Base-by-base conservation (phyloP, 768 basidiomycete genomes). In the Panaeolus papilionaceus region DNA sequence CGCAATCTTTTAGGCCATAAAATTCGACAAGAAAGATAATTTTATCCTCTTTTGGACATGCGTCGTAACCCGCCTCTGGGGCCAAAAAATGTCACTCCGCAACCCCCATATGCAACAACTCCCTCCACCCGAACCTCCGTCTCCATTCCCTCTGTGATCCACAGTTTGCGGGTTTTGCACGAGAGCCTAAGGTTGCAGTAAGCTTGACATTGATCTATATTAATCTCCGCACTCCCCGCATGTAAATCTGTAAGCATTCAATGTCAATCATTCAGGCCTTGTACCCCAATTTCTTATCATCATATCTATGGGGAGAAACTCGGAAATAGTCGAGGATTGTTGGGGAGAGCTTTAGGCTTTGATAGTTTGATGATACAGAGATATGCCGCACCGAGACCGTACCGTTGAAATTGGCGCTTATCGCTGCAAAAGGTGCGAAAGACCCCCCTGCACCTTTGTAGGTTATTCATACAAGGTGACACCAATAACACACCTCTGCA, bases 211-310 rank as follows among this genome's bases (percentile, higher is more conserved):
- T 58, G 33, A 58, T 58, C 54, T 58, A 51, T 9, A 58, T 14
- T 58, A 58, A 58, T 58, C 54, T 58, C 54, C 54, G 54, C 54
- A 58, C 54, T 58, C 54, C 54, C 54, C 54, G 54, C 54, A 58
- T 6, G 16, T 18, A 40, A 40, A 11, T 40, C 39, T 40, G 14
- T 18, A 44, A 33, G 16, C 42, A 28, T 58, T 16, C 54, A 58
- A 58, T 28, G 28, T 5, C 23, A 10, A 23, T 28, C 23, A 26
- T 14, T 58, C n/a, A 18, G 12, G 1, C 54, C 6, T 58, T 16
- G 7, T 47, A 33, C 6, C 54, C 54, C 54, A 26, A 33, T 28
- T 11, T 58, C 54, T 58, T 58, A 58, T 58, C 28, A 4, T 12
- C 54, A 28, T 33, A 58, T 14, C 49, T 51, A 10, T 28, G 49